These are phyloP conservation scores for Taphrina wiesneri DNA, from an alignment of 1,139 yeast genomes.

Conservation along the genomic window DNA sequence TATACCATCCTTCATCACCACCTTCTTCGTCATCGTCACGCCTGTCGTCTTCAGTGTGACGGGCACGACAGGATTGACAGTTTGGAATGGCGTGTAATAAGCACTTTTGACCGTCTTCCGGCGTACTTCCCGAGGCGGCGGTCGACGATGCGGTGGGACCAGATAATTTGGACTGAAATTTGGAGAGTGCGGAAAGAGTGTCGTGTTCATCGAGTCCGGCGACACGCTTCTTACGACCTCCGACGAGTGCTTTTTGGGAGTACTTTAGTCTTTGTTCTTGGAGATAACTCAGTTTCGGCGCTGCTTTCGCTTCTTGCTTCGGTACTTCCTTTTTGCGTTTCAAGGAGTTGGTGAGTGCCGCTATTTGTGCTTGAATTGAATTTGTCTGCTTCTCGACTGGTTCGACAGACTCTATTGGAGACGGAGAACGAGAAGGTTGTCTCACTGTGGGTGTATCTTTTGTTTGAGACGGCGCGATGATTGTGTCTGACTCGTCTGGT, in stretches of 20 bases:
- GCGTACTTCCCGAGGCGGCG: neutral
- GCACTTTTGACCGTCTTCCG: neutral
- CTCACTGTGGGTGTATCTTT: slow-evolving; percentile 11
- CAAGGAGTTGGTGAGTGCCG: slow-evolving; percentile 21
- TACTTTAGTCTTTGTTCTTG: slow-evolving; percentile 39
- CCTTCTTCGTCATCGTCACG: slow-evolving; percentile 41
- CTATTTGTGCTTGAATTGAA: slow-evolving; percentile 24
- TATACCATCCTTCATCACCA: slow-evolving; percentile 35
- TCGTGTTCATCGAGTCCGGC: slow-evolving; percentile 36
- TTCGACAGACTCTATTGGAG: neutral
- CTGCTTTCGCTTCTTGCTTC: neutral
- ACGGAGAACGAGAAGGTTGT: slow-evolving; percentile 4
- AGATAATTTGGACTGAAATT: slow-evolving; percentile 42
- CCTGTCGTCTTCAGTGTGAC: slow-evolving; percentile 38
- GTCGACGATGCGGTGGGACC: neutral
- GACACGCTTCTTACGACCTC: slow-evolving; percentile 33
- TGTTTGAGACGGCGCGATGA: neutral
- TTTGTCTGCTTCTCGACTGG: neutral
- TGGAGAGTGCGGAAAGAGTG: slow-evolving; percentile 39
- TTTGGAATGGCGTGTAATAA: slow-evolving; percentile 39
- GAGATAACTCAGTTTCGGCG: slow-evolving; percentile 36
- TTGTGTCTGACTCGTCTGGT: neutral
- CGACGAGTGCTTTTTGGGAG: slow-evolving; percentile 32
- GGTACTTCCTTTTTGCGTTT: slow-evolving; percentile 4
- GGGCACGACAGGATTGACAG: slow-evolving; percentile 41